These are phyloP conservation scores for Leptomonas pyrrhocoris DNA, from an alignment of 208 protist species.

Conservation along the genomic window DNA sequence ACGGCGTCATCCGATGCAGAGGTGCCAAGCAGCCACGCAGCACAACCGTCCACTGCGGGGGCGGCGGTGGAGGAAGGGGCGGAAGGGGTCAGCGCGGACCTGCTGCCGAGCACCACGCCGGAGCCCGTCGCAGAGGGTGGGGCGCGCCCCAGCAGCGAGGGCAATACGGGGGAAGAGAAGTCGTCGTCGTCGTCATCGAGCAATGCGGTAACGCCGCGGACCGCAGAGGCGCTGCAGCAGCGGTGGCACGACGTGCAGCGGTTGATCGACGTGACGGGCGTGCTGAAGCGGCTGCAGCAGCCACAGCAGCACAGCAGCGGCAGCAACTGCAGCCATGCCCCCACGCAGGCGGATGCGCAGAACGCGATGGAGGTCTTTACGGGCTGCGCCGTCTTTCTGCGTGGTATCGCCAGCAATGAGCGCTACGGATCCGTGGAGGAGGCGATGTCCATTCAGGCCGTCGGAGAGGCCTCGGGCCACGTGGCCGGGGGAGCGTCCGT, in stretches of 20 bases:
- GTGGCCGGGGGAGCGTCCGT: not conserved
- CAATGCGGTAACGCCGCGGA: slow-evolving; percentile 27
- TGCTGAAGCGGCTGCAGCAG: slow-evolving; percentile 20
- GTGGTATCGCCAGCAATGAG: slow-evolving; percentile 61
- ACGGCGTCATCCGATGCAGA: not conserved
- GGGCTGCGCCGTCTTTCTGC: slow-evolving; percentile 72
- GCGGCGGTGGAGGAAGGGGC: slow-evolving; percentile 12
- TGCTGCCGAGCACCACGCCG: slow-evolving; percentile 17
- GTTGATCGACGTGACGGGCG: slow-evolving; percentile 55
- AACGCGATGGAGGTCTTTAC: slow-evolving; percentile 83
- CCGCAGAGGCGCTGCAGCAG: slow-evolving; percentile 60
- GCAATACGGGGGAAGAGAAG: slow-evolving; percentile 2
- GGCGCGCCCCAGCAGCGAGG: not conserved
- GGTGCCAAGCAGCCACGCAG: too few relatives aligned
- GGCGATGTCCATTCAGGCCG: slow-evolving; percentile 43
- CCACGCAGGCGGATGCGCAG: slow-evolving; percentile 25
- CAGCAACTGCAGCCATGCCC: not conserved
- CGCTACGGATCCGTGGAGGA: slow-evolving; percentile 53
- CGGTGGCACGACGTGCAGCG: slow-evolving; percentile 66
- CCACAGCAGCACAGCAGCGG: not conserved
- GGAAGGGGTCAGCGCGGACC: slow-evolving; percentile 28
- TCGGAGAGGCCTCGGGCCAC: slow-evolving; percentile 25
- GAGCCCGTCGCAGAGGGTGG: not conserved
- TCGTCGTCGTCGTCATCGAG: not conserved
- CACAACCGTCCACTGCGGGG: not conserved